Conservation (phyloP, 208 protist genomes). For the Acanthamoeba lenticulata region DNA sequence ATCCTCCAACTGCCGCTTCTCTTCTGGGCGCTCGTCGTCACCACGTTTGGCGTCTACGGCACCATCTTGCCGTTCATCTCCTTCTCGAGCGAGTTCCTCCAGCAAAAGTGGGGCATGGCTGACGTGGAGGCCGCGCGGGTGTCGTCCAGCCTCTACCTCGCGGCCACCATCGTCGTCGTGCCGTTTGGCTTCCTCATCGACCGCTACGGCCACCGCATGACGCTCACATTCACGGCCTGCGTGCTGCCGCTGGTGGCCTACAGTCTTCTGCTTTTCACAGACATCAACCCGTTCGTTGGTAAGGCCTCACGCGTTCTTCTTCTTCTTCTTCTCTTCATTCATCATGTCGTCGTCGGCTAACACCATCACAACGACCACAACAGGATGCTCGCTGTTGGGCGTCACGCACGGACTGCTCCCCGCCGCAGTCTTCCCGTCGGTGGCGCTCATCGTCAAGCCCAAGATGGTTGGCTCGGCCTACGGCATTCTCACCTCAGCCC, state of each 20-base stretch:
- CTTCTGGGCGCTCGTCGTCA: too few species aligned
- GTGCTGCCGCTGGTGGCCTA: background rate
- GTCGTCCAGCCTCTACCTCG: background rate
- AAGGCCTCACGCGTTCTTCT: background rate
- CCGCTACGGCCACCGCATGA: background rate
- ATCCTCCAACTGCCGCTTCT: too few species aligned
- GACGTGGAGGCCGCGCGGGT: background rate
- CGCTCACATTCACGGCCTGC: background rate
- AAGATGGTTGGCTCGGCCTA: background rate
- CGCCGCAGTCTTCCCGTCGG: background rate
- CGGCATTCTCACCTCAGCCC: background rate
- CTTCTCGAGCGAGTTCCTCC: too few species aligned
- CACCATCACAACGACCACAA: background rate
- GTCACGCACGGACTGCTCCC: background rate
- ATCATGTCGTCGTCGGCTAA: background rate
- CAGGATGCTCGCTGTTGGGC: background rate
- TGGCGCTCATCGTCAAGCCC: background rate
- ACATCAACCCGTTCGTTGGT: background rate
- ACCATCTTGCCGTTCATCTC: too few species aligned
- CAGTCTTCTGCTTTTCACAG: background rate
- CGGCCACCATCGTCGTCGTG: background rate
- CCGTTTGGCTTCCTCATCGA: background rate
- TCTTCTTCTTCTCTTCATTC: background rate
- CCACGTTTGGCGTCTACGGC: too few species aligned
- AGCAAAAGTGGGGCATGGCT: background rate